Evolutionary conservation across 345 rosid species (phyloP), one percentile per base, ranked within the genome.

Genomic region (Salix caprea): DNA sequence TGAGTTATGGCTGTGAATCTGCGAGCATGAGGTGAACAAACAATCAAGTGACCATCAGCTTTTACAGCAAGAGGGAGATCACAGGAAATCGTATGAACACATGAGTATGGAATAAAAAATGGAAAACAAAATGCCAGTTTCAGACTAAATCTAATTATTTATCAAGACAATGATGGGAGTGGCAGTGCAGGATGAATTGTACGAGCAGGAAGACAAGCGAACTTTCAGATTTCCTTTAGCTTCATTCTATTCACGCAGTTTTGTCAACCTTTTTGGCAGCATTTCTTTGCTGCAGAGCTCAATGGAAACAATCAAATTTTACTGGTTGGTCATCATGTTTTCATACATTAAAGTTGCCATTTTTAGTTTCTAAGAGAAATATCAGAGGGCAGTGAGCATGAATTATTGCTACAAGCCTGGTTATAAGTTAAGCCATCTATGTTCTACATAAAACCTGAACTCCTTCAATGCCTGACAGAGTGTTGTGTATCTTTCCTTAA

Each of bases 1-100:
- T 90, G 94, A 36, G 99, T 96, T 77, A 93, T 74, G 12, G 96
- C 94, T 9, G 99, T 96, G 78, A 89, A 82, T 74, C 98, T 96
- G 86, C 84, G 81, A 28, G 32, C 21, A 46, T 64, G 15, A 52
- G 67, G 58, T n/a, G 10, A 39, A 14, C 4, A 18, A 69, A 3
- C 39, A n/a, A 19, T 18, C 23, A 69, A 12, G 36, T 28, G 54
- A 13, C 28, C 16, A 9, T 5, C 9, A 65, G 30, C 65, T 50
- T 67, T 39, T 32, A 11, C 18, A 30, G 56, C 23, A 61, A 24
- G 18, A 13, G 14, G 70, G 42, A 67, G 24, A 67, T 37, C 14
- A 37, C 19, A 67, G 12, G 44, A 72, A 4, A 68, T 67, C 21
- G 19, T 24, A 56, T 7, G 15, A 12, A 60, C 36, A 37, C 28